A percentile compares a stretch with the other conserved stretches of the same genome.
phyloP scores from a whole-genome alignment of 441 rosid genomes.

The California macrophylla region DNA sequence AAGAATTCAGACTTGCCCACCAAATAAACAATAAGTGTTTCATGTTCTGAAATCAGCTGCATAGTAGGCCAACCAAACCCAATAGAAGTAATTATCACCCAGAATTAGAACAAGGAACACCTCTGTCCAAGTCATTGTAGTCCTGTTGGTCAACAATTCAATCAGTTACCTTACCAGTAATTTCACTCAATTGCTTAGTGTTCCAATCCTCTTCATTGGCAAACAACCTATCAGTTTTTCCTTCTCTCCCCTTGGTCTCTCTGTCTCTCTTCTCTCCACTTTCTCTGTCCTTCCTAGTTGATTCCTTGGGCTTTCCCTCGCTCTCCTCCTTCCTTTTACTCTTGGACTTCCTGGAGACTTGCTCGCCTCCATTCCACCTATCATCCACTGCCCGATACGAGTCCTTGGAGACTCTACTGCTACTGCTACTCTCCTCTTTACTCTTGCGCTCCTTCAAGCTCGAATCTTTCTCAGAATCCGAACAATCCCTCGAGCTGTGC shows the following conservation, averaged over 20 bases:
- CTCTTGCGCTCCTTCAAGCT: slow-evolving; percentile 52
- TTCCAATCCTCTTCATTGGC: slow-evolving; percentile 36
- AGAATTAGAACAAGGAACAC: not conserved
- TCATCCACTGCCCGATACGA: slow-evolving; percentile 37
- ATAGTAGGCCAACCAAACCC: not conserved
- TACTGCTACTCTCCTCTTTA: slow-evolving; percentile 40
- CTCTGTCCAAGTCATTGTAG: not conserved
- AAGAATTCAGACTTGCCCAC: not conserved
- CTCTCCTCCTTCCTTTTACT: slow-evolving; percentile 61
- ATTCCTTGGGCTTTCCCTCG: slow-evolving; percentile 63
- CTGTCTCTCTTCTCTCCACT: slow-evolving; percentile 34
- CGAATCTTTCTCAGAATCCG: slow-evolving; percentile 79
- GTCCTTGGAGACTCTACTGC: slow-evolving; percentile 44
- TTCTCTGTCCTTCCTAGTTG: slow-evolving; percentile 58
- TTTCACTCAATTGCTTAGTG: slow-evolving; percentile 42
- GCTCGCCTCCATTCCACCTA: slow-evolving; percentile 73
- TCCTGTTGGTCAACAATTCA: not conserved
- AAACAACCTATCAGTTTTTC: slow-evolving; percentile 39
- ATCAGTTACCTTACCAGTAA: slow-evolving; percentile 55
- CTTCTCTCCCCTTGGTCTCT: slow-evolving; percentile 38
- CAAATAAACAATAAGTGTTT: not conserved
- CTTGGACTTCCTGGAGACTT: slow-evolving; percentile 44
- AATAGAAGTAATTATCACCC: not conserved
- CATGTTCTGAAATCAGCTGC: not conserved
- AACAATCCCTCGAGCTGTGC: slow-evolving; percentile 67